Evolutionary conservation across 192 early-diverging fungal genomes (phyloP).

Genomic region (Phycomyces blakesleeanus): DNA sequence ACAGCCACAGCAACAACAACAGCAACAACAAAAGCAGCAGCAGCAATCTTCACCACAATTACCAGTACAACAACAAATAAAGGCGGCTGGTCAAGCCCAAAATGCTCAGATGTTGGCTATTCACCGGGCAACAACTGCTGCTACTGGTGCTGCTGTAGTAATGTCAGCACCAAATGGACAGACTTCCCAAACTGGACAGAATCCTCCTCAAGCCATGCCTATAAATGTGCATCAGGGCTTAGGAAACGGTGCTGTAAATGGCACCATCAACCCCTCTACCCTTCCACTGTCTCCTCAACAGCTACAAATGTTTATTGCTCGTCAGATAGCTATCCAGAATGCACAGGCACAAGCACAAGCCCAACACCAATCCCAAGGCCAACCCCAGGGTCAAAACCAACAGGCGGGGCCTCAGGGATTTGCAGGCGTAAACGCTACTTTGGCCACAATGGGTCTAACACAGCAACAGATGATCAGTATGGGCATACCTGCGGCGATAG

Average conservation of each 20-base stretch:
- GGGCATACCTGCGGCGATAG: conserved; percentile 5
- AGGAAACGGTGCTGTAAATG: background rate
- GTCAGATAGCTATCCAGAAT: conserved; percentile 27
- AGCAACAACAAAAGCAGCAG: conserved; percentile 18
- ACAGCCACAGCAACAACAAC: conserved; percentile 1
- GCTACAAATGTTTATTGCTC: conserved; percentile 22
- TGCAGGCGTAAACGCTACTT: background rate
- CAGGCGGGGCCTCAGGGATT: background rate
- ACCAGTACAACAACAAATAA: background rate
- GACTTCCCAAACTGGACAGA: conserved; percentile 6
- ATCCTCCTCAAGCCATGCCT: conserved; percentile 4
- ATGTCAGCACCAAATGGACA: background rate
- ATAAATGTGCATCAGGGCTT: conserved; percentile 14
- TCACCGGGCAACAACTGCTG: conserved; percentile 11
- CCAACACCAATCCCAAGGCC: background rate
- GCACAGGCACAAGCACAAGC: conserved; percentile 23
- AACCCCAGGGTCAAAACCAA: conserved; percentile 11
- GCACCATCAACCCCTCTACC: background rate
- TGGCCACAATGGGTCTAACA: conserved; percentile 6
- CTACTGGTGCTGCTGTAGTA: background rate
- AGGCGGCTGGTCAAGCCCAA: conserved; percentile 22
- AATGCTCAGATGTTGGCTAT: conserved; percentile 20
- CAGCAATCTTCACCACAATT: conserved; percentile 15
- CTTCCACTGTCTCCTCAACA: conserved; percentile 20
- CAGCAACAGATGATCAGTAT: conserved; percentile 14